Evolutionary conservation across 257 asterid species (phyloP), one percentile per base, ranked within the genome.

Genomic region (Petrea volubilis): DNA sequence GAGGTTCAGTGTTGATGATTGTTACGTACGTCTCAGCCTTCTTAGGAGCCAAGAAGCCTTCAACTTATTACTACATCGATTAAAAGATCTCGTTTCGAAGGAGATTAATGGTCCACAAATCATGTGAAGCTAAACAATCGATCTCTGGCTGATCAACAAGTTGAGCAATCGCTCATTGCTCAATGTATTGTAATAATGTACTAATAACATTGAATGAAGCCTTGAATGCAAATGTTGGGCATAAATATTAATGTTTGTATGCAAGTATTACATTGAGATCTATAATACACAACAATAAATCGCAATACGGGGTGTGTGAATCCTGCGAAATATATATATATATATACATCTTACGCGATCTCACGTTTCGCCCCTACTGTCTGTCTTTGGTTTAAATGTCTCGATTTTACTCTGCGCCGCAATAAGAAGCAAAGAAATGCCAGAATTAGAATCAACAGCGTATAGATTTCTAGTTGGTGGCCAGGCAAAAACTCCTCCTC

Each of bases 351-450:
- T 82, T 72, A 85, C 25, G 80, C 68, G 50, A 72, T 52, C 36
- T 72, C 78, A 7, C 86, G 75, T 62, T 73, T 85, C 9, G 75
- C 52, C 59, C 84, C 88, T 15, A 52, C 36, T 4, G 17, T 71
- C 53, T 79, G 88, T 79, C 85, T 87, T 50, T 77, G 91, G 68
- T 78, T 83, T 23, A 73, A 66, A 62, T 31, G 72, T 73, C 75
- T 85, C 50, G 72, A 21, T 75, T 78, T 69, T 50, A 74, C 77
- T 83, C 83, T 86, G 78, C 93, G 80, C 82, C 76, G 88, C 91
- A 86, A 74, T 40, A 89, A 70, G 81, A 83, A 80, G 76, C 89
- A 87, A 57, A 92, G 87, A 66, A 89, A 86, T 33, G 83, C 80
- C 71, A 80, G 66, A 78, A 89, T 74, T 62, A 79, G 24, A 67